These are phyloP conservation scores for Lachnellula subtilissima DNA, from an alignment of 2,329 filamentous ascomycete species.

Conservation along the genomic window DNA sequence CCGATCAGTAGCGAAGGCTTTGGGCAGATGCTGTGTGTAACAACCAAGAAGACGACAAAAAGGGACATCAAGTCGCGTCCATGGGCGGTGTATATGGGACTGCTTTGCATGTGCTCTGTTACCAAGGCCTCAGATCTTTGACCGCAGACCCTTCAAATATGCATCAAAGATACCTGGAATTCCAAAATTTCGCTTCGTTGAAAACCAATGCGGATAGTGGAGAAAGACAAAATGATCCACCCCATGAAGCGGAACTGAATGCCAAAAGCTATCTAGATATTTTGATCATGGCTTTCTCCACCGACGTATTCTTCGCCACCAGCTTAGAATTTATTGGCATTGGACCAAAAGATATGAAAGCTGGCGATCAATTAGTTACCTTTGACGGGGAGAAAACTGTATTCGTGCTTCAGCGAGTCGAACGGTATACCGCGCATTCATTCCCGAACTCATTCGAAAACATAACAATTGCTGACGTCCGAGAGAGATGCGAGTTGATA, in stretches of 20 bases:
- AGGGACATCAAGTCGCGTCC: constrained; percentile 6
- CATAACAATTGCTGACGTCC: not conserved
- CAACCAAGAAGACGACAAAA: constrained; percentile 8
- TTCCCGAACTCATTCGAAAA: not conserved
- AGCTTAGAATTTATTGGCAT: not conserved
- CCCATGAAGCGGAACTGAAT: too few relatives aligned
- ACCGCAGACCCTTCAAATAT: too few relatives aligned
- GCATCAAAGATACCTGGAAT: too few relatives aligned
- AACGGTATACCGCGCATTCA: not conserved
- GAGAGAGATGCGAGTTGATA: not conserved
- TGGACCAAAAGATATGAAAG: not conserved
- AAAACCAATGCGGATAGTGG: too few relatives aligned
- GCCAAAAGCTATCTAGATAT: too few relatives aligned
- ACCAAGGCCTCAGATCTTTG: too few relatives aligned
- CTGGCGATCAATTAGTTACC: not conserved
- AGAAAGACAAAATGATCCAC: too few relatives aligned
- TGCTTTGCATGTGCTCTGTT: constrained; percentile 1
- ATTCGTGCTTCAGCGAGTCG: not conserved
- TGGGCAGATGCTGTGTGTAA: constrained; percentile 11
- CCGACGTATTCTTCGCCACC: not conserved
- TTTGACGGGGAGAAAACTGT: not conserved
- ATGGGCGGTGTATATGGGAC: constrained; percentile 11
- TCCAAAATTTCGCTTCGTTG: too few relatives aligned
- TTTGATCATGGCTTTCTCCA: too few relatives aligned
- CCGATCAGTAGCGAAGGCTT: not conserved